Evolutionary conservation across 2,329 filamentous ascomycete species (phyloP), one percentile per base, ranked within the genome.

Genomic region (Aureobasidium sp.): DNA sequence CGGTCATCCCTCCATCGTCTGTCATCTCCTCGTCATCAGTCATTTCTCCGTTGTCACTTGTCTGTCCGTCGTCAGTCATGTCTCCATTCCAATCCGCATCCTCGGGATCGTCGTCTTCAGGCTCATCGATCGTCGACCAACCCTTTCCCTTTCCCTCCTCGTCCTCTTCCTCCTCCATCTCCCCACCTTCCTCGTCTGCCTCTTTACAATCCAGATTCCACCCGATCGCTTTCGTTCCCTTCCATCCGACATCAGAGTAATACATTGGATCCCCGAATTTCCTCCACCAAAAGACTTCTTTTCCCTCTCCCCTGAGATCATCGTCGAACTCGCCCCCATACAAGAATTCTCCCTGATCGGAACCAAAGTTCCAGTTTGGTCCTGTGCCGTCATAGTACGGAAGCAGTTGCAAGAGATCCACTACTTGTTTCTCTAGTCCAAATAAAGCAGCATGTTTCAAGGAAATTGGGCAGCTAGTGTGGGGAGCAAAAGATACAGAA

Each of bases 381-480:
- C 20, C 2, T 23, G 23, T 20, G 17, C 23, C n/a, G 41, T 47
- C 34, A 2, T 20, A 37, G 46, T 59, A 59, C 13, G 61, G 61
- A 36, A 63, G 29, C 53, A 63, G 20, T 46, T 63, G 61, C 46
- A 56, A 41, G 9, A 63, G 44, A 41, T 63, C 61, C n/a, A 63
- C 61, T 2, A 63, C 61, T 46, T 63, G 52, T 20, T 63, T 59
- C 10, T 46, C 26, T 27, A 57, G 26, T 13, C 61, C 61, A 34
- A 63, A 50, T 1, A 58, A 36, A 41, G 61, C 44, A 10, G 53
- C 52, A 10, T 51, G 13, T 10, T 7, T 13, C 15, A 50, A 44
- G n/a, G 46, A 51, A 20, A 63, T 59, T 17, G 41, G 44, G 2
- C 34, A 23, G 5, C 9, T 47, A 23, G 37, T 63, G 32, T 63